Evolutionary conservation across 2,329 filamentous ascomycete species (phyloP).

Genomic region (Amylocarpus encephaloides): DNA sequence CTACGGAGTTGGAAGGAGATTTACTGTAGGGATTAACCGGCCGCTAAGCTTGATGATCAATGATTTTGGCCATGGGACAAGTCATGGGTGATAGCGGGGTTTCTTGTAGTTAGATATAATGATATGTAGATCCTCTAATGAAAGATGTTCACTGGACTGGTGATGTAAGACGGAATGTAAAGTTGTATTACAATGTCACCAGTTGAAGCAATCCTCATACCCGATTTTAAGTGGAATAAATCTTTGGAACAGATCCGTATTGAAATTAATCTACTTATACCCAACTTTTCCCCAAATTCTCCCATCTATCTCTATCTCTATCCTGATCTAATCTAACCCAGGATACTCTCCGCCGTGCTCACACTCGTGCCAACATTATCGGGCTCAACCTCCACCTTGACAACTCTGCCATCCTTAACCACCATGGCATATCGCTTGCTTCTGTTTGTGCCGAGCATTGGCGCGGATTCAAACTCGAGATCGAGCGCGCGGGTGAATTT

Average conservation of each 20-base stretch:
- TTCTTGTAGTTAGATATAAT: too few relatives aligned
- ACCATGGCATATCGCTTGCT: conserved; percentile 85
- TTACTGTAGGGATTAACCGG: not conserved
- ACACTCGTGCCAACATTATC: conserved; percentile 69
- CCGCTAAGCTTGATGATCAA: too few relatives aligned
- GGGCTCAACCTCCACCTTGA: conserved; percentile 74
- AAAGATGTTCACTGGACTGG: too few relatives aligned
- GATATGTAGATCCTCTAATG: too few relatives aligned
- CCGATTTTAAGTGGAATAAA: too few relatives aligned
- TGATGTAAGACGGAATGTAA: too few relatives aligned
- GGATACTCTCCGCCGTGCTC: conserved; percentile 43
- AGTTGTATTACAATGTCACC: too few relatives aligned
- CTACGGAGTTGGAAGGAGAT: not conserved
- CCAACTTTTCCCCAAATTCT: not conserved
- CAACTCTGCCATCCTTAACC: conserved; percentile 78
- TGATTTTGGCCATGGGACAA: too few relatives aligned
- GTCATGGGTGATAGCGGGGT: too few relatives aligned
- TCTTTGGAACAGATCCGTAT: too few relatives aligned
- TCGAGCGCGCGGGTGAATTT: conserved; percentile 80
- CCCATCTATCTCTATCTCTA: not conserved
- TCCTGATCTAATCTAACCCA: conserved; percentile 30
- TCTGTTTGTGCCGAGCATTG: conserved; percentile 75
- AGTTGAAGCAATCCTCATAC: too few relatives aligned
- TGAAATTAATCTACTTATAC: too few relatives aligned
- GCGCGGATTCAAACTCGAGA: conserved; percentile 69